These are phyloP conservation scores for Tetrahymena thermophila DNA, from an alignment of 73 alveolate species.

Conservation along the genomic window DNA sequence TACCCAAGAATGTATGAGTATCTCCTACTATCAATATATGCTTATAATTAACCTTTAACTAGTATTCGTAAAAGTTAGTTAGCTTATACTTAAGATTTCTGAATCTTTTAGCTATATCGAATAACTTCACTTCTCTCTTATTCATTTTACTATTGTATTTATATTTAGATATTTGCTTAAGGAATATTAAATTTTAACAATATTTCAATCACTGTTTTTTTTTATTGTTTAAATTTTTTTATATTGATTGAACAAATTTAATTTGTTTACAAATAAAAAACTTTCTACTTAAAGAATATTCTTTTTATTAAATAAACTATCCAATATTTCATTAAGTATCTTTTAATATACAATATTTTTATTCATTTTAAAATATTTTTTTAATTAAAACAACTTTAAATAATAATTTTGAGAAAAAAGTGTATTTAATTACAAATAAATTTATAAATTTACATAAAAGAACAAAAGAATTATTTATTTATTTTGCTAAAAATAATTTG, in stretches of 20 bases:
- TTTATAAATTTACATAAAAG: no score
- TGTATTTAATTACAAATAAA: no score
- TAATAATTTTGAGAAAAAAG: no score
- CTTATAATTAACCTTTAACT: background rate
- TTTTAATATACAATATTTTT: no score
- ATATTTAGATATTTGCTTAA: background rate
- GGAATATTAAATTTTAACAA: background rate
- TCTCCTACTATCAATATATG: background rate
- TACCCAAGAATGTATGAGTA: background rate
- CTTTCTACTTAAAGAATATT: background rate
- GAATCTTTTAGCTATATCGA: background rate
- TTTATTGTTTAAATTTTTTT: background rate
- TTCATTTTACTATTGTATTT: background rate
- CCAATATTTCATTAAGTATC: background rate
- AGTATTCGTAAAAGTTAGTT: background rate
- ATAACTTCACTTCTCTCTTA: background rate
- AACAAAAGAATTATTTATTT: no score
- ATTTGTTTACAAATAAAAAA: background rate
- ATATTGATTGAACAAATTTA: background rate
- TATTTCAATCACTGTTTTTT: background rate
- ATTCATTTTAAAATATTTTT: no score
- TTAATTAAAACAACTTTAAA: no score
- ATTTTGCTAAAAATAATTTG: background rate
- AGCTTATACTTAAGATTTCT: background rate
- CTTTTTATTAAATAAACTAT: background rate